Base-by-base conservation (phyloP, 257 asterid genomes). In the Solanum acaule region DNA sequence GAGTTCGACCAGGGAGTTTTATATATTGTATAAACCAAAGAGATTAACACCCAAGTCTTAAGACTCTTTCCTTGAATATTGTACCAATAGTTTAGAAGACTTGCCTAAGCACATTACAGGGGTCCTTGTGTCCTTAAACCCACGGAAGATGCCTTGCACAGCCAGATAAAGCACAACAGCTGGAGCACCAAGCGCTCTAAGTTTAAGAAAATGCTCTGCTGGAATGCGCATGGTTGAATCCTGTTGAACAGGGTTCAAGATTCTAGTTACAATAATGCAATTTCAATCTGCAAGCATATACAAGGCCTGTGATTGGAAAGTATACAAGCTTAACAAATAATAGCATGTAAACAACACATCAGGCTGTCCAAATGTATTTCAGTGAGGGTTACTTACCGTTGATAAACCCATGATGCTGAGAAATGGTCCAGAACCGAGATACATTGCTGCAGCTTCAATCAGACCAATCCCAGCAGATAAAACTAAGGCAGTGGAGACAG, bases 111-210 rank as follows among this genome's bases (percentile, higher is more conserved):
- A 91, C 37, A 90, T 29, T 35, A 91, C 92, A 86, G 92, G 92
- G 72, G 93, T 89, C 85, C 86, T 88, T 38, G 93, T 92, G 84
- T 89, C 93, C 91, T 89, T 90, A 72, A 92, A 90, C 14, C 93
- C 93, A 85, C 94, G 93, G 68, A 92, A 89, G 56, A 92, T 90
- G 88, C 94, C 94, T 72, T 92, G 94, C 38, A 92, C 84, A 16
- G 94, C 89, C 31, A 92, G 91, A 81, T 89, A 88, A 76, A 92
- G 89, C 82, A 92, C 94, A 79, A 92, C 94, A 38, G 94, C 92
- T 10, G 94, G 94, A 27, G 94, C 94, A 70, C 94, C 94, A 88
- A 92, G 67, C 79, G 94, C 92, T 88, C 94, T 91, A 68, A 92
- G 93, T 86, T 88, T 90, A 73, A 92, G 94, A 90, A 92, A 89